These are phyloP conservation scores for Bathelium albidoporum DNA, from an alignment of 495 filamentous ascomycete genomes.

Conservation along the genomic window DNA sequence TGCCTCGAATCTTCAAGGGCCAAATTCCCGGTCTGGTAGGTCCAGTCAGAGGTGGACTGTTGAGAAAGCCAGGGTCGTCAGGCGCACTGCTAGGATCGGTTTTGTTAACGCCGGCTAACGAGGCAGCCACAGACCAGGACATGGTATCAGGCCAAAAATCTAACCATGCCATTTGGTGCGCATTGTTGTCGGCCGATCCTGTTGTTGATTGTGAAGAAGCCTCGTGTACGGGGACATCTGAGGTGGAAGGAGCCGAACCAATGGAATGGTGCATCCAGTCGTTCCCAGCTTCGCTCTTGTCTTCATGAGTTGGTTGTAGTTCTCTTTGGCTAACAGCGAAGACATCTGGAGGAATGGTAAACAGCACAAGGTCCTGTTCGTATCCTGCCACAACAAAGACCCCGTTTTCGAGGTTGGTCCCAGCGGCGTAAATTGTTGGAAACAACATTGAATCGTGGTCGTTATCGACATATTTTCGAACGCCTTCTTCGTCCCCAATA, in stretches of 20 bases:
- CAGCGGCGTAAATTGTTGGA: conserved; percentile 43
- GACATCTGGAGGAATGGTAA: conserved; percentile 52
- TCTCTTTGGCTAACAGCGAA: conserved; percentile 27
- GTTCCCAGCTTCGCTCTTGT: background rate
- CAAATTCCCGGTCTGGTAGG: conserved; percentile 18
- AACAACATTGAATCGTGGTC: background rate
- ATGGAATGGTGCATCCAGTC: background rate
- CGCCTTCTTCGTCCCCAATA: conserved; percentile 25
- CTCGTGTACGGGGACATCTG: conserved; percentile 11
- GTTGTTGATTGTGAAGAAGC: background rate
- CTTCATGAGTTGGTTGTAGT: conserved; percentile 7
- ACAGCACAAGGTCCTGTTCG: conserved; percentile 45
- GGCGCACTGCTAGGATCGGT: background rate
- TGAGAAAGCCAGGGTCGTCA: conserved; percentile 7
- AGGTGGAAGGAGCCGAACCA: background rate
- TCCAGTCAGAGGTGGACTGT: conserved; percentile 4
- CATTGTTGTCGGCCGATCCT: background rate
- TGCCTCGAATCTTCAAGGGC: conserved; percentile 32
- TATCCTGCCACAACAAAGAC: conserved; percentile 54
- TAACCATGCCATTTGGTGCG: conserved; percentile 9
- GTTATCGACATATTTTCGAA: background rate
- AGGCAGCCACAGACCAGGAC: conserved; percentile 5
- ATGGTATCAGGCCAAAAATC: conserved; percentile 18
- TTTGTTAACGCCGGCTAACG: background rate
- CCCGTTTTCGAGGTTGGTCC: conserved; percentile 51